phyloP scores from a whole-genome alignment of 129 eudicot species.

The Escallonia herrerae region DNA sequence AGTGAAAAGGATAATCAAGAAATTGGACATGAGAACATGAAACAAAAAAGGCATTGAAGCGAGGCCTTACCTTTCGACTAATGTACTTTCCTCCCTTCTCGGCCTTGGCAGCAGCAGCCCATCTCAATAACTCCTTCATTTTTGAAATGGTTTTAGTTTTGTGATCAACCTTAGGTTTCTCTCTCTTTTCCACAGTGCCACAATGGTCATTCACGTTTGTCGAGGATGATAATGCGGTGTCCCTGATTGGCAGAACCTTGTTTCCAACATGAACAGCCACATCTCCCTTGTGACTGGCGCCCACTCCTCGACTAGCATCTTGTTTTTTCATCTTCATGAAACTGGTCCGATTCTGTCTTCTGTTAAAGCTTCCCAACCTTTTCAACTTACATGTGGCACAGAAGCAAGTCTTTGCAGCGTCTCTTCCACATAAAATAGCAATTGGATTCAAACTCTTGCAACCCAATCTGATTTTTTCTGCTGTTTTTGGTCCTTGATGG shows the following conservation, averaged over 20 bases:
- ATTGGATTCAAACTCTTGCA: conserved; percentile 14
- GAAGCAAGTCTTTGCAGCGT: conserved; percentile 24
- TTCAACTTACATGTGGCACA: conserved; percentile 14
- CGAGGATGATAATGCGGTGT: conserved; percentile 37
- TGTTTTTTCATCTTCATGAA: conserved; percentile 76
- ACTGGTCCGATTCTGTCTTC: background rate
- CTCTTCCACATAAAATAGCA: conserved; percentile 13
- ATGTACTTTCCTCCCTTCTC: conserved; percentile 69
- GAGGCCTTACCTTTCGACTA: conserved; percentile 56
- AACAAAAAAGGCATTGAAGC: background rate
- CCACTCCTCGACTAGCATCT: conserved; percentile 39
- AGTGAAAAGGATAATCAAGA: too few species aligned
- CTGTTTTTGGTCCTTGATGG: conserved; percentile 11
- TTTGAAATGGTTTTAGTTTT: conserved; percentile 47
- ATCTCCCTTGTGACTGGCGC: background rate
- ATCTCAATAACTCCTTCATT: conserved; percentile 72
- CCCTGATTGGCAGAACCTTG: conserved; percentile 75
- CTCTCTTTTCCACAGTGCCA: conserved; percentile 21
- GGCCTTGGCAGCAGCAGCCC: conserved; percentile 76
- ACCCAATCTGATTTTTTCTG: conserved; percentile 8
- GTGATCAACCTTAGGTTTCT: conserved; percentile 33
- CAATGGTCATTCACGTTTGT: conserved; percentile 14
- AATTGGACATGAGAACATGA: too few species aligned
- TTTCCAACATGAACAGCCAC: conserved; percentile 32
- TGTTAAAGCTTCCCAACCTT: conserved; percentile 9